A percentile compares a stretch with the other conserved stretches of the same genome.
Evolutionary conservation across 2,329 filamentous ascomycete genomes (phyloP).

Genomic region (Aspergillus texensis): DNA sequence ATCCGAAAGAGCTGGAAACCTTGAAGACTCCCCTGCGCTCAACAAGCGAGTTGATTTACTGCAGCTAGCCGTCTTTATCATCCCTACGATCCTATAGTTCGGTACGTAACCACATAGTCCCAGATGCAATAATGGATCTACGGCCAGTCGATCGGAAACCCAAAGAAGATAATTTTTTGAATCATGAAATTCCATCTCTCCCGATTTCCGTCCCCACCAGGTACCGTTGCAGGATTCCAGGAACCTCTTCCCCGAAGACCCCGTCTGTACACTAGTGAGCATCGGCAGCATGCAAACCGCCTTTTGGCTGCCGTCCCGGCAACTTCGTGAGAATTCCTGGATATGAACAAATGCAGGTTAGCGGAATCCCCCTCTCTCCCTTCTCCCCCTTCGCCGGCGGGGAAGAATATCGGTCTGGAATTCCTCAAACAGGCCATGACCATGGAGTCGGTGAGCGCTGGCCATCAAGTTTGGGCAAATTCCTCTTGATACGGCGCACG

Average conservation of each 20-base stretch:
- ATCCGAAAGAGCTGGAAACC: background rate
- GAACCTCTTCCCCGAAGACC: slow-evolving; percentile 36
- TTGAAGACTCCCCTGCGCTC: background rate
- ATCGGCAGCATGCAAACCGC: slow-evolving; percentile 24
- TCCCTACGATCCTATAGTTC: slow-evolving; percentile 4
- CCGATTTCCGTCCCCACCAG: slow-evolving; percentile 15
- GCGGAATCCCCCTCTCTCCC: background rate
- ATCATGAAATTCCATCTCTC: slow-evolving; percentile 3
- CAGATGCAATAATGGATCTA: slow-evolving; percentile 11
- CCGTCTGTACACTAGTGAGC: slow-evolving; percentile 32
- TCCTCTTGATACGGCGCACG: background rate
- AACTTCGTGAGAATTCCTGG: slow-evolving; percentile 8
- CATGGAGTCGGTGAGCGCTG: slow-evolving; percentile 14
- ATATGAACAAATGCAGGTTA: background rate
- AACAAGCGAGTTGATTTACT: slow-evolving; percentile 11
- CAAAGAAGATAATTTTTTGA: background rate
- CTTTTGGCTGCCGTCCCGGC: slow-evolving; percentile 21
- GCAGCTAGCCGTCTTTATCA: slow-evolving; percentile 19
- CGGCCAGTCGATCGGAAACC: background rate
- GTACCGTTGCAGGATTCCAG: slow-evolving; percentile 34
- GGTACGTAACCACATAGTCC: slow-evolving; percentile 2
- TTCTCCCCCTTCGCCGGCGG: background rate
- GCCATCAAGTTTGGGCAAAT: background rate
- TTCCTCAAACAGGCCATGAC: background rate
- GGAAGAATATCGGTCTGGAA: slow-evolving; percentile 6